These are phyloP conservation scores for Eutrema heterophyllum DNA, from an alignment of 345 rosid species.

Conservation along the genomic window DNA sequence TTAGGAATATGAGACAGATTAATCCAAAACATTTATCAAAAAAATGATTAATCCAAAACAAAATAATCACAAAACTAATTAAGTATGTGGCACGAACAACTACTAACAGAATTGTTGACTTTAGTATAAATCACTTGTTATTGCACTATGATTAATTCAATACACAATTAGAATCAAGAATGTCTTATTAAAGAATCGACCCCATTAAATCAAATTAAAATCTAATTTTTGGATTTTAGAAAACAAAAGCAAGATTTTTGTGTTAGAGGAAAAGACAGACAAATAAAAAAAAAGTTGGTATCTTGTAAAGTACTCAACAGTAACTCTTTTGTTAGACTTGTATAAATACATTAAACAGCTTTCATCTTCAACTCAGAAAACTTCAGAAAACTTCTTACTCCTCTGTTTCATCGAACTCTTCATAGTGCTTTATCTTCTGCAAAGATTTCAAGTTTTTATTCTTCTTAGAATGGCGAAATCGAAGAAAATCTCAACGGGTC, in stretches of 20 bases:
- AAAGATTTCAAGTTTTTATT: neutral
- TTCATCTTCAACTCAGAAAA: constrained; percentile 22
- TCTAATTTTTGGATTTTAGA: constrained; percentile 15
- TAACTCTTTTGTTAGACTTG: constrained; percentile 28
- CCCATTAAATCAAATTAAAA: constrained; percentile 24
- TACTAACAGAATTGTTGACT: constrained; percentile 13
- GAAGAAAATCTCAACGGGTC: constrained; percentile 12
- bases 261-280: constrained; percentile 31
- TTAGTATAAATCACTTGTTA: neutral
- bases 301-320: constrained; percentile 66
- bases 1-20: neutral
- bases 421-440: constrained; percentile 5
- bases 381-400: neutral
- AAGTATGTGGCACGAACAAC: neutral
- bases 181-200: constrained; percentile 15
- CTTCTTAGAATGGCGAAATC: constrained; percentile 14
- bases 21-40: no score
- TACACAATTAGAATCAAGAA: neutral
- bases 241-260: constrained; percentile 28
- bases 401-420: constrained; percentile 22
- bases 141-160: neutral
- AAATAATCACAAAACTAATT: neutral
- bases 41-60: neutral
- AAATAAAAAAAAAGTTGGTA: constrained; percentile 40
- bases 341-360: constrained; percentile 28